Conservation (phyloP, 768 basidiomycete genomes). For the Candolleomyces efflorescens region DNA sequence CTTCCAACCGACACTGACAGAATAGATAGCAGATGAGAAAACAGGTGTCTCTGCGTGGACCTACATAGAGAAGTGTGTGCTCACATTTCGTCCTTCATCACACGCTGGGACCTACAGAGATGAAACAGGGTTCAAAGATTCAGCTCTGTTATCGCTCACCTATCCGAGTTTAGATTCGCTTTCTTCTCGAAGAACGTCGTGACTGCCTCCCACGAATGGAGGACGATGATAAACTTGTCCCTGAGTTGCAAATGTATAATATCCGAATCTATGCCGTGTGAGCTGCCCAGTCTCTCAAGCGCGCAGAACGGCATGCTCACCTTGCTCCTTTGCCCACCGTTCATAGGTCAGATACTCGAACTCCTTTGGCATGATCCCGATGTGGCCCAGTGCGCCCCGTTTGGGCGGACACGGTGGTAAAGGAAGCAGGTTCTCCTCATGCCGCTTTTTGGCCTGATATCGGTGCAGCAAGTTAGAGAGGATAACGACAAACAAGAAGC, state of each 20-base stretch:
- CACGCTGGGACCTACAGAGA: background rate
- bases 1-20: conserved; percentile 13
- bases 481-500: background rate
- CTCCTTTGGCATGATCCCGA: background rate
- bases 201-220: conserved; percentile 17
- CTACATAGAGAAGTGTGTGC: background rate
- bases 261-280: conserved; percentile 14
- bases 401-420: background rate
- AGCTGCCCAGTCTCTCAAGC: background rate
- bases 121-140: background rate
- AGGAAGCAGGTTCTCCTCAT: background rate
- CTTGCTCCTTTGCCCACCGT: background rate
- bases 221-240: conserved; percentile 15
- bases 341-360: background rate
- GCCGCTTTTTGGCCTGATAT: background rate
- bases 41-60: no score
- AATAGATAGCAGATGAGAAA: background rate
- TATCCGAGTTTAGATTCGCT: conserved; percentile 17
- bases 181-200: conserved; percentile 19
- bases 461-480: background rate
- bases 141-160: conserved; percentile 5
- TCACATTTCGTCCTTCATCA: background rate
- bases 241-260: conserved; percentile 18
- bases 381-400: background rate
- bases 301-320: background rate